Conservation (phyloP, 805 yeast genomes). For the Ogataea methylovora region DNA sequence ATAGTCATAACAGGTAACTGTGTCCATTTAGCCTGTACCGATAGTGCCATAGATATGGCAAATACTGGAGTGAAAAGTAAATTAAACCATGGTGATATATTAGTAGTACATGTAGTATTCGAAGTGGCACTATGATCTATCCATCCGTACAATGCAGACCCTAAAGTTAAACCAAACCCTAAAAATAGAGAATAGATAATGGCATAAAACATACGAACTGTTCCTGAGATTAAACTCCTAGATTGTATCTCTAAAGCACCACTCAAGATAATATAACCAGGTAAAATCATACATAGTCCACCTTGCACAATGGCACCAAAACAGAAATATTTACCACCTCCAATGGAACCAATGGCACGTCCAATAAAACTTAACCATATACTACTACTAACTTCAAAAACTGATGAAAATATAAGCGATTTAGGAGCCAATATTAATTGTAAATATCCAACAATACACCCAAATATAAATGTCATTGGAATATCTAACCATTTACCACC, state of each 20-base stretch:
- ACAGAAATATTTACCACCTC: constrained; percentile 59
- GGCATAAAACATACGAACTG: constrained; percentile 96
- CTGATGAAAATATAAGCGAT: constrained; percentile 77
- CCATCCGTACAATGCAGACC: constrained; percentile 95
- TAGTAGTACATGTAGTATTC: constrained; percentile 46
- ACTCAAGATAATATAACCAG: constrained; percentile 88
- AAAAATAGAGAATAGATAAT: constrained; percentile 84
- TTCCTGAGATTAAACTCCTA: constrained; percentile 84
- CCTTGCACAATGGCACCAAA: constrained; percentile 89
- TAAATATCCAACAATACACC: constrained; percentile 73
- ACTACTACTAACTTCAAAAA: constrained; percentile 88
- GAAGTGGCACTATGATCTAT: constrained; percentile 71
- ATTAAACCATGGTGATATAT: constrained; percentile 50
- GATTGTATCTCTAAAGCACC: constrained; percentile 91
- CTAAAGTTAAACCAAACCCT: constrained; percentile 91
- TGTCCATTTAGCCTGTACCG: constrained; percentile 77
- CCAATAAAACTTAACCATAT: constrained; percentile 83
- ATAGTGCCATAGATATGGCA: constrained; percentile 49
- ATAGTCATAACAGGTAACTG: constrained; percentile 81
- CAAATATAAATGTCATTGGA: constrained; percentile 77
- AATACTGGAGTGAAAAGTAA: constrained; percentile 78
- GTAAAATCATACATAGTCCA: constrained; percentile 81
- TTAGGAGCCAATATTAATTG: constrained; percentile 78
- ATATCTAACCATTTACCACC: constrained; percentile 84
- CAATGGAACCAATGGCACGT: constrained; percentile 82